A percentile compares a stretch with the other conserved stretches of the same genome.
phyloP scores from a whole-genome alignment of 2,329 filamentous ascomycete species.

The Aspergillus versicolor region DNA sequence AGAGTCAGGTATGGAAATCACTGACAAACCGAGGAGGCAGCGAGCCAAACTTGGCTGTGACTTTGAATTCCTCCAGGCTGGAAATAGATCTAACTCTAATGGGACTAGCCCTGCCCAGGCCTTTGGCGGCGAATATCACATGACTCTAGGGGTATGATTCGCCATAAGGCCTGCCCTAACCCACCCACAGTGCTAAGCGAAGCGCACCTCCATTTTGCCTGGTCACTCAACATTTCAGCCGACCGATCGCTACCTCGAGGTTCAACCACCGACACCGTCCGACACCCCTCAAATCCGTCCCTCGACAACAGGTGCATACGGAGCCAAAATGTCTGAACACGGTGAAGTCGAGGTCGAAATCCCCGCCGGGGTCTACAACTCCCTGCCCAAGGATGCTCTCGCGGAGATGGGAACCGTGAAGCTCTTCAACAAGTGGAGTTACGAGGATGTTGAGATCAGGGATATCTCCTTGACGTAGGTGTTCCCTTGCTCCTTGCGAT shows the following conservation, averaged over 20 bases:
- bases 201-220: slow-evolving; percentile 41
- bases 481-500: slow-evolving; percentile 29
- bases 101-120: slow-evolving; percentile 4
- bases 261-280: slow-evolving; percentile 37
- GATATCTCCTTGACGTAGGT: slow-evolving; percentile 99
- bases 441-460: slow-evolving; percentile 99
- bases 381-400: slow-evolving; percentile 90
- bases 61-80: background rate
- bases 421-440: slow-evolving; percentile 98
- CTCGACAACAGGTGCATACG: slow-evolving; percentile 39
- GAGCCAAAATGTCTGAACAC: slow-evolving; percentile 80
- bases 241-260: slow-evolving; percentile 34
- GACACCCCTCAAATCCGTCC: slow-evolving; percentile 33
- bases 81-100: background rate
- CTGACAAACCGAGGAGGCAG: background rate
- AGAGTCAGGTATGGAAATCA: background rate
- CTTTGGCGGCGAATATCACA: slow-evolving; percentile 18
- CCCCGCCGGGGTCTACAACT: slow-evolving; percentile 66
- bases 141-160: slow-evolving; percentile 24
- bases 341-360: slow-evolving; percentile 91
- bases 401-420: slow-evolving; percentile 89
- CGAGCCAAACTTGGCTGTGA: background rate
- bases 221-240: slow-evolving; percentile 34
- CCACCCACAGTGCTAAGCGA: slow-evolving; percentile 45
- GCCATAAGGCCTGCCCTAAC: slow-evolving; percentile 35